Evolutionary conservation across 495 filamentous ascomycete species (phyloP).

Genomic region (Talaromyces adpressus): DNA sequence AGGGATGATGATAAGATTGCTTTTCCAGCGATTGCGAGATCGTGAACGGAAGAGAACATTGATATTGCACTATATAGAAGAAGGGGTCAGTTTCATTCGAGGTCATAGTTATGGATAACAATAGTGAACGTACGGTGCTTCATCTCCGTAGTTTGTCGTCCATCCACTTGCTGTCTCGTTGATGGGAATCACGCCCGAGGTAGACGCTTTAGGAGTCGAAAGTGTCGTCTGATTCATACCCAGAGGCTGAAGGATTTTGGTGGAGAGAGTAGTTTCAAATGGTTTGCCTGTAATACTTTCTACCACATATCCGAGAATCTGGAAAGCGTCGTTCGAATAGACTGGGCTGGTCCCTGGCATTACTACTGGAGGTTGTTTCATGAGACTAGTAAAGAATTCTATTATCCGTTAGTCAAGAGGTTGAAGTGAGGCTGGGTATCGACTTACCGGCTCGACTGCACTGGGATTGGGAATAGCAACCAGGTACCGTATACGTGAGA

Average conservation of each 20-base stretch:
- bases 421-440: neutral
- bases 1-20: conserved; percentile 42
- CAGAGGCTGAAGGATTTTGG: conserved; percentile 38
- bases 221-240: conserved; percentile 35
- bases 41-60: conserved; percentile 23
- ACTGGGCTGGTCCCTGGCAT: neutral
- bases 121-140: conserved; percentile 18
- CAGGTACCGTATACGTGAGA: neutral
- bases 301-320: conserved; percentile 46
- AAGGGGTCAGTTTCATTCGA: conserved; percentile 9
- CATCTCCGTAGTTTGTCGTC: conserved; percentile 12
- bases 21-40: conserved; percentile 29
- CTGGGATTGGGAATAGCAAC: neutral
- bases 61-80: conserved; percentile 16
- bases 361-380: neutral
- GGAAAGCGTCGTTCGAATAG: conserved; percentile 25
- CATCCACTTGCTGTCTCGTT: conserved; percentile 15
- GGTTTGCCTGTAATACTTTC: conserved; percentile 43
- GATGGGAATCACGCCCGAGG: conserved; percentile 26
- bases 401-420: neutral
- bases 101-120: neutral
- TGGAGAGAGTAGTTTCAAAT: conserved; percentile 36
- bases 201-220: conserved; percentile 21
- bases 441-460: neutral
- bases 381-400: too few relatives aligned